Percentiles rank a stretch among this genome's conserved stretches.
Conservation (phyloP, 495 filamentous ascomycete genomes). For the Aspergillus mulundensis region DNA sequence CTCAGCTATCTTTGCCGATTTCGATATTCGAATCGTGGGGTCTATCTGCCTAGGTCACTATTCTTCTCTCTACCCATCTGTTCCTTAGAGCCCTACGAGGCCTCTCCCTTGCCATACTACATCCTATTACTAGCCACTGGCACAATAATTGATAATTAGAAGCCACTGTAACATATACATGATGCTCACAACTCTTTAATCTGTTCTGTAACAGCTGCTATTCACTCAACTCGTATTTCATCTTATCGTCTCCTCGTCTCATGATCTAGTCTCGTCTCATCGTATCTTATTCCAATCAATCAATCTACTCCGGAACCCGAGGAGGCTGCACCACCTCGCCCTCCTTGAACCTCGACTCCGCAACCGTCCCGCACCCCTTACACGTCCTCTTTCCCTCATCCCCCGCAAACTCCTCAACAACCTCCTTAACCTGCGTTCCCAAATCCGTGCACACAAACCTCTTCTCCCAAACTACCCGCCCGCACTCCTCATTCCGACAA, state of each 20-base stretch:
- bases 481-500: constrained; percentile 46
- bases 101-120: constrained; percentile 2
- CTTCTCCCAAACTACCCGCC: constrained; percentile 75
- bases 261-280: constrained; percentile 4
- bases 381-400: constrained; percentile 72
- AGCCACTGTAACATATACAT: not conserved
- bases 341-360: constrained; percentile 43
- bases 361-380: constrained; percentile 70
- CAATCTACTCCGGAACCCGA: constrained; percentile 26
- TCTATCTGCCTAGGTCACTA: not conserved
- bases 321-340: constrained; percentile 44
- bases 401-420: constrained; percentile 76
- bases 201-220: not conserved
- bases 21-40: not conserved
- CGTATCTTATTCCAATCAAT: not conserved
- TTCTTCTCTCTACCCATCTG: constrained; percentile 10
- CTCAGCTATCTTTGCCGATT: constrained; percentile 10
- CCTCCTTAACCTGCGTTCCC: constrained; percentile 95
- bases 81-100: not conserved
- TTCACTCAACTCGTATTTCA: not conserved
- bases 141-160: constrained; percentile 9
- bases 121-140: constrained; percentile 7
- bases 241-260: too few species aligned
- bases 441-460: constrained; percentile 86
- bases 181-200: not conserved